Percentiles rank a stretch among this genome's conserved stretches.
Conservation (phyloP, 768 basidiomycete species). For the Rickenella mellea region DNA sequence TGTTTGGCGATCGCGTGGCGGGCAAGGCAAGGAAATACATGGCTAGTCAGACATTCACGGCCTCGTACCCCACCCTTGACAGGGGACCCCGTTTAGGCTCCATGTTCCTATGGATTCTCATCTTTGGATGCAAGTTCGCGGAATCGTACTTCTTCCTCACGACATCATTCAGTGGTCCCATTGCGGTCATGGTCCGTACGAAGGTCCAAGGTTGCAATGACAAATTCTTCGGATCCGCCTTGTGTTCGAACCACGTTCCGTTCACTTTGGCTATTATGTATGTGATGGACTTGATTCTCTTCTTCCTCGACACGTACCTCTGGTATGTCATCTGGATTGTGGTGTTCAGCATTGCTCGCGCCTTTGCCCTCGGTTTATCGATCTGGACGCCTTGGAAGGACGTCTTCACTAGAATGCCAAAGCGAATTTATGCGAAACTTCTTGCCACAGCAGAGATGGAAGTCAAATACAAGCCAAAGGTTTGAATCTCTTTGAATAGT, state of each 20-base stretch:
- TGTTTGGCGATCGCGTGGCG: conserved; percentile 98
- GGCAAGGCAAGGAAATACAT: conserved; percentile 97
- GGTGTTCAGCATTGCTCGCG: conserved; percentile 83
- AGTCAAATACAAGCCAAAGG: conserved; percentile 99
- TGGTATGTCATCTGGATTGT: conserved; percentile 99
- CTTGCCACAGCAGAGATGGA: conserved; percentile 97
- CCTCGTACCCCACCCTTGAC: conserved; percentile 81
- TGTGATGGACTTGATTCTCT: conserved; percentile 93
- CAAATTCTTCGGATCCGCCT: conserved; percentile 63
- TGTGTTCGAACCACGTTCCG: conserved; percentile 88
- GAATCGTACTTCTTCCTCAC: conserved; percentile 99
- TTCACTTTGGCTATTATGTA: conserved; percentile 99
- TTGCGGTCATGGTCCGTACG: conserved; percentile 94
- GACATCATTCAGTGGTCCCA: conserved; percentile 91
- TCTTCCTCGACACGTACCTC: conserved; percentile 99
- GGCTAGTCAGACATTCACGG: conserved; percentile 98
- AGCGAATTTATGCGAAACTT: conserved; percentile 96
- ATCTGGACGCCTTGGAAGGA: conserved; percentile 99
- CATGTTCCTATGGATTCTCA: conserved; percentile 79
- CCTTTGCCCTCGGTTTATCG: conserved; percentile 86
- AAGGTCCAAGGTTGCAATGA: conserved; percentile 88
- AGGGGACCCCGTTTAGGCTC: conserved; percentile 72
- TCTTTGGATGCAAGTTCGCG: conserved; percentile 92
- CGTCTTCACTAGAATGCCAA: conserved; percentile 90
- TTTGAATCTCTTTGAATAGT: conserved; percentile 14